These are phyloP conservation scores for Flaveria brownii DNA, from an alignment of 129 eudicot genomes.

Conservation along the genomic window DNA sequence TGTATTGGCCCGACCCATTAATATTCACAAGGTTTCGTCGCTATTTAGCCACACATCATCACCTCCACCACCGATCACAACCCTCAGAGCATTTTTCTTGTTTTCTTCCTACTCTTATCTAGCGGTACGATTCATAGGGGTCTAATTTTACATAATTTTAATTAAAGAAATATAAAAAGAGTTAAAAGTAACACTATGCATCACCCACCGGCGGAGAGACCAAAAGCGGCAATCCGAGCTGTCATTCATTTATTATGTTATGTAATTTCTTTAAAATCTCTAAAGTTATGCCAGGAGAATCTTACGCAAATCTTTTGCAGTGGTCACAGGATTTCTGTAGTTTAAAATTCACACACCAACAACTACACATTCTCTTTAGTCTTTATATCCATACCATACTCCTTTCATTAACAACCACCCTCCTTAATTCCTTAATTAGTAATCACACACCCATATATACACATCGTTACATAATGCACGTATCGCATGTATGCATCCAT, in stretches of 20 bases:
- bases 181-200: slow-evolving; percentile 1
- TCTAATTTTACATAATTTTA: too few species aligned
- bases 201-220: slow-evolving; percentile 41
- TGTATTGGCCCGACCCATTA: too few species aligned
- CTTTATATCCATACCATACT: slow-evolving; percentile 7
- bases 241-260: slow-evolving; percentile 32
- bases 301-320: slow-evolving; percentile 63
- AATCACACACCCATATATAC: neutral
- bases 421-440: neutral
- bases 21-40: too few species aligned
- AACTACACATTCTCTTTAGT: slow-evolving; percentile 22
- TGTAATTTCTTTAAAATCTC: slow-evolving; percentile 10
- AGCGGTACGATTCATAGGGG: too few species aligned
- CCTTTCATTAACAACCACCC: neutral
- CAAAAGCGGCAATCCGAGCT: slow-evolving; percentile 47
- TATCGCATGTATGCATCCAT: neutral
- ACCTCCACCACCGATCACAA: too few species aligned
- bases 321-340: slow-evolving; percentile 21
- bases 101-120: too few species aligned
- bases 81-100: too few species aligned
- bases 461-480: neutral
- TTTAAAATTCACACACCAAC: slow-evolving; percentile 18
- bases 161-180: neutral
- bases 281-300: slow-evolving; percentile 65
- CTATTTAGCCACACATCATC: too few species aligned